Base-by-base conservation (phyloP, 164 flowering plant species). In the Piper longum region DNA sequence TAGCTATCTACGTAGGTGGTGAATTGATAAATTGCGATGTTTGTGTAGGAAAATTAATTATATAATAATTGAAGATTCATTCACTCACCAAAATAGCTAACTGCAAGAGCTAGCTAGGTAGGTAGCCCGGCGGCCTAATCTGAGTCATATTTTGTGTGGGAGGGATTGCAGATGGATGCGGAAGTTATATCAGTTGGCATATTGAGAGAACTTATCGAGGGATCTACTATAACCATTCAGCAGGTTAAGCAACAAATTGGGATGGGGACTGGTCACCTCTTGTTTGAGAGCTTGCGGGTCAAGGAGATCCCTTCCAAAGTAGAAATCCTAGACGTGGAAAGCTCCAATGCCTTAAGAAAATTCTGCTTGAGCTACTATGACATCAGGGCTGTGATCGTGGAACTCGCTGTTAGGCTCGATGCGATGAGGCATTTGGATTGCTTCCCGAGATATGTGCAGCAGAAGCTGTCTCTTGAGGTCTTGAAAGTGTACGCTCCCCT, bases 161-260 rank as follows among this genome's bases (percentile, higher is more conserved):
- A 68, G 40, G 71, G 66, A 55, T 67, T 73, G 77, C 81, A 91
- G 89, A 88, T 89, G 97, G 97, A 89, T 75, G 97, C 89, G 26
- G 97, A 89, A 74, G 92, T 86, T 69, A 93, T 89, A 65, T 86
- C 96, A 4, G 95, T 95, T 42, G 83, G 85, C 59, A 73, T 89
- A 70, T 71, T 89, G 74, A 74, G 84, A 54, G 81, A 84, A 70
- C 82, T 78, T 61, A 59, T 88, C 55, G 93, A 84, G 67, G 83
- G 79, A 4, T 83, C 88, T 70, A 83, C 69, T 0, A 65, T 86
- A 41, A 69, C 86, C 54, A 69, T 86, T 5, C 62, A 66, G 19
- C 79, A 79, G 68, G 78, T 93, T 5, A 78, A 81, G 67, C 71
- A 74, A 45, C 80, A 73, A 56, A 74, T 93, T 60, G 87, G 98